Conservation (phyloP, 108 stramenopile genomes). For the Fistulifera pelliculosa region DNA sequence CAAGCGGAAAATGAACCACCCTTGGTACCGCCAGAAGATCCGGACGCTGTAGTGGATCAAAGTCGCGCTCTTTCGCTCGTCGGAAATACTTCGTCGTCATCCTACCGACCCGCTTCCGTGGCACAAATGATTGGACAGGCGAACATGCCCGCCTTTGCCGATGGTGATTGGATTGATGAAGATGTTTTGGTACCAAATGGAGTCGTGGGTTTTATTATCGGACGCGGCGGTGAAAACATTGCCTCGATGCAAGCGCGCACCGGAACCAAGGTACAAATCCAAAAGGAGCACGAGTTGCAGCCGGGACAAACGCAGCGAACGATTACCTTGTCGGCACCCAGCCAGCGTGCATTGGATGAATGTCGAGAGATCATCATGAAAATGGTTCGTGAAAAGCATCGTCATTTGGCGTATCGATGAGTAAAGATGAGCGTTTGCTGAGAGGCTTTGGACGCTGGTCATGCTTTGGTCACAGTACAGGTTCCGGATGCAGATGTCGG, state of each 20-base stretch:
- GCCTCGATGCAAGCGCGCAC: conserved; percentile 69
- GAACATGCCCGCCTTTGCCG: conserved; percentile 25
- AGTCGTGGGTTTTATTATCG: conserved; percentile 29
- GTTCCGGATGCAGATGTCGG: conserved; percentile 91
- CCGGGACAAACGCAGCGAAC: conserved; percentile 69
- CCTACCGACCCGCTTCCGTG: conserved; percentile 68
- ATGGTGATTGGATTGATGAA: conserved; percentile 26
- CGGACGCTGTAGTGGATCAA: conserved; percentile 2
- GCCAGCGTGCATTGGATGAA: conserved; percentile 58
- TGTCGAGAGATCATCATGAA: conserved; percentile 70
- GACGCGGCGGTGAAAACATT: conserved; percentile 70
- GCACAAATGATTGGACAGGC: conserved; percentile 57
- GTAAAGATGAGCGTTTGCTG: conserved; percentile 38
- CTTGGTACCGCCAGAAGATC: conserved; percentile 27
- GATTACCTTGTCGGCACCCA: conserved; percentile 69
- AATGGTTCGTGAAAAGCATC: conserved; percentile 42
- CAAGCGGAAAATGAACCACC: conserved; percentile 62
- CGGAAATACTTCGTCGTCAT: neutral
- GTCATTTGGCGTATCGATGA: neutral
- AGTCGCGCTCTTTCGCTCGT: conserved; percentile 15
- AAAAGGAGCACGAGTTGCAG: conserved; percentile 81
- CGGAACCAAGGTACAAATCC: conserved; percentile 79
- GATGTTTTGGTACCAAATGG: conserved; percentile 10
- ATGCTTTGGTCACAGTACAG: conserved; percentile 57
- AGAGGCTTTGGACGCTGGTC: conserved; percentile 66